Conservation (phyloP, 176 grass and related monocot species). For the Hyparrhenia diplandra region DNA sequence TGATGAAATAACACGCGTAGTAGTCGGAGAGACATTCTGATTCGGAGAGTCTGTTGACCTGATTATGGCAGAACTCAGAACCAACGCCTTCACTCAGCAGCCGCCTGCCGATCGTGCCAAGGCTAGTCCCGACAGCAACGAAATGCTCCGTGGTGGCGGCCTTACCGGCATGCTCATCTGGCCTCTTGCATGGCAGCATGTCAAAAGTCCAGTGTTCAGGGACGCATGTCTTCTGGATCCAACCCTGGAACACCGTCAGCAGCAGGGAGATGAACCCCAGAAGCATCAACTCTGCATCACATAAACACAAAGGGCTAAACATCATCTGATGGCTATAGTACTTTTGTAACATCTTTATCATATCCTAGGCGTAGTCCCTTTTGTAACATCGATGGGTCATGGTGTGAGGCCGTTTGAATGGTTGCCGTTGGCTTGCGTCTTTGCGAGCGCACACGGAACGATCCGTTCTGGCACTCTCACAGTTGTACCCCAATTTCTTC, state of each 20-base stretch:
- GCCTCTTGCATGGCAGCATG: constrained; percentile 72
- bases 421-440: no score
- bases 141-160: constrained; percentile 22
- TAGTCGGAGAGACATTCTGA: no score
- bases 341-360: background rate
- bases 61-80: constrained; percentile 31
- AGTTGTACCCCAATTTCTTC: no score
- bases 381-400: no score
- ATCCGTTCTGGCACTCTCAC: no score
- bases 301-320: background rate
- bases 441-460: no score
- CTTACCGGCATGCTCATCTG: background rate
- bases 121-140: background rate
- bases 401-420: no score
- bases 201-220: constrained; percentile 46
- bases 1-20: no score
- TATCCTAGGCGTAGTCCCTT: no score
- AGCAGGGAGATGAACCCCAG: constrained; percentile 92
- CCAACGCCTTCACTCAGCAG: constrained; percentile 37
- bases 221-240: constrained; percentile 78
- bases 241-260: constrained; percentile 80
- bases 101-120: constrained; percentile 45
- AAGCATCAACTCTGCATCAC: constrained; percentile 81
- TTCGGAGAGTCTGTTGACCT: constrained; percentile 38
- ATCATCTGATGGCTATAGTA: background rate